Evolutionary conservation across 768 basidiomycete species (phyloP).

Genomic region (Collybiopsis luxurians): DNA sequence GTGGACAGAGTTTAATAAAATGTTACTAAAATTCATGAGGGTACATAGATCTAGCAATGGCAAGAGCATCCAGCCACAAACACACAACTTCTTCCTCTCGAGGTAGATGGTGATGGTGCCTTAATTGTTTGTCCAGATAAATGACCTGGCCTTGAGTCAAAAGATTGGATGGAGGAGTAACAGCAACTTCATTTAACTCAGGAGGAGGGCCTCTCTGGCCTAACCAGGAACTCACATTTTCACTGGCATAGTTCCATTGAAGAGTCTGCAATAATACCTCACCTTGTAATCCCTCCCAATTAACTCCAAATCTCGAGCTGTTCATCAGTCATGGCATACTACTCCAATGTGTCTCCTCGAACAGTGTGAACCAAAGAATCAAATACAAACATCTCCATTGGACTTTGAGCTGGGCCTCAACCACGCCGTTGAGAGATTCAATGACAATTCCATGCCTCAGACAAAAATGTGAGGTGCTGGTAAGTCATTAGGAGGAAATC

Average conservation of each 20-base stretch:
- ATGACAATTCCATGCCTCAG: conserved; percentile 29
- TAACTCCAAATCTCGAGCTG: conserved; percentile 23
- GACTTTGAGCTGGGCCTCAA: conserved; percentile 9
- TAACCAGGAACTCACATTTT: background rate
- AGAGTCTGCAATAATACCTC: conserved; percentile 46
- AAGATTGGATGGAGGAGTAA: background rate
- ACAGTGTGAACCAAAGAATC: conserved; percentile 14
- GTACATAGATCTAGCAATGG: no score
- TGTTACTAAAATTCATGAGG: background rate
- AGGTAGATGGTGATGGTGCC: background rate
- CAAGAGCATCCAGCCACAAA: no score
- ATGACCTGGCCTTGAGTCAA: background rate
- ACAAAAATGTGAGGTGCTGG: conserved; percentile 22
- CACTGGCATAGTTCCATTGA: background rate
- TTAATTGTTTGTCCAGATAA: background rate
- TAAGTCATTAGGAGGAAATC: conserved; percentile 27
- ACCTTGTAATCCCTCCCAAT: conserved; percentile 24
- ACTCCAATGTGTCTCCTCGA: conserved; percentile 12
- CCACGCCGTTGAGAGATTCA: conserved; percentile 9
- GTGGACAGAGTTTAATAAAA: background rate
- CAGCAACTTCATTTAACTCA: background rate
- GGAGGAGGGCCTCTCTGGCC: background rate
- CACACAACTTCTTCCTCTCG: background rate
- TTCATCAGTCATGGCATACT: conserved; percentile 8
- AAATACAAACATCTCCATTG: conserved; percentile 18